Base-by-base conservation (phyloP, 225 moss, liverwort and hornwort genomes). In the Neckera pumila region DNA sequence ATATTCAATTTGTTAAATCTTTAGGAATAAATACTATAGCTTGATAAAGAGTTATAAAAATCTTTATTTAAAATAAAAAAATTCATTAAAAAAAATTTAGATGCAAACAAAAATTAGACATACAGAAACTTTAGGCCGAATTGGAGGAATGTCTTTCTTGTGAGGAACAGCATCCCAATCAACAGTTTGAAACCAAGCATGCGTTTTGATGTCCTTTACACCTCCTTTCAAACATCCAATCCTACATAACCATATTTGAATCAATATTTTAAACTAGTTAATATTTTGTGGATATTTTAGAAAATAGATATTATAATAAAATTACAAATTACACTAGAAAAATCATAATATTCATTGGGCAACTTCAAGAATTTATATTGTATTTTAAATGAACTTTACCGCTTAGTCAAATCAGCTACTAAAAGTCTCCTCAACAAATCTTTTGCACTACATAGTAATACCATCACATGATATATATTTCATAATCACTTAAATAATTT, bases 181-280 rank as follows among this genome's bases (percentile, higher is more conserved):
- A 64, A 92, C 28, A 60, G 54, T 93, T 58, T 93, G 87, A 90
- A 98, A 98, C 96, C 96, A 98, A 4, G 93, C 90, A 89, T 98
- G 98, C 33, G 91, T 92, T 88, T 96, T 98, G 33, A 98, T 94
- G 70, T 98, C 98, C 56, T 95, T 93, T 34, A 96, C 93, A 84
- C 98, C 98, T 88, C 95, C 95, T 92, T 97, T 98, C 26, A 98
- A 92, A 84, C 95, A 95, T 7, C 98, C 98, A 87, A 98, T 92
- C 88, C 98, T 98, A 88, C 3, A 67, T 17, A 58, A 31, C 22
- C 12, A 51, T 15, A 43, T 45, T 7, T 21, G 28, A 61, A 69
- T n/a, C 30, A 75, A 76, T 30, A 25, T 42, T 60, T 23, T 21
- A 31, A 34, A 18, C 3, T 53, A 54, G 4, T 27, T 12, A 6